Conservation (phyloP, 306 rosid genomes). For the Leucaena leucocephala region DNA sequence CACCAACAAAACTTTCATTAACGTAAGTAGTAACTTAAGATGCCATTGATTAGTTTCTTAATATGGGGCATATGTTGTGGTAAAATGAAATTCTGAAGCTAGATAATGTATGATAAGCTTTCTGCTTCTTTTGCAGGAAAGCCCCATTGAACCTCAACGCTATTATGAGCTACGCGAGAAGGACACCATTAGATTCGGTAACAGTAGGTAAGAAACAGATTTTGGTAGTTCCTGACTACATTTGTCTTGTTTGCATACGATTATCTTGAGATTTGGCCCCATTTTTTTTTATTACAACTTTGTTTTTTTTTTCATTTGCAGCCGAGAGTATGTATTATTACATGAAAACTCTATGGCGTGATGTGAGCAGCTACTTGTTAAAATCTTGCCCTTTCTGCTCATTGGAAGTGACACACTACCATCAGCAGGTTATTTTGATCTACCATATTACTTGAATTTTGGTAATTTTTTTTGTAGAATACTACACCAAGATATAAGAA, state of each 20-base stretch:
- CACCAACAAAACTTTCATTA: conserved; percentile 93
- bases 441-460: neutral
- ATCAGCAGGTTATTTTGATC: conserved; percentile 19
- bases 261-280: neutral
- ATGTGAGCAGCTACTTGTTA: conserved; percentile 24
- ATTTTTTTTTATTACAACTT: neutral
- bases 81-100: conserved; percentile 21
- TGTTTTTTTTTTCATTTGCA: conserved; percentile 44
- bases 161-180: conserved; percentile 89
- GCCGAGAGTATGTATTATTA: conserved; percentile 94
- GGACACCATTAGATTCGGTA: conserved; percentile 92
- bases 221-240: conserved; percentile 26
- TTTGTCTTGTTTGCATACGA: conserved; percentile 22
- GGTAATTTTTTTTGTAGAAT: neutral
- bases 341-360: conserved; percentile 78
- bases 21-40: conserved; percentile 60
- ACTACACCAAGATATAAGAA: neutral
- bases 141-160: conserved; percentile 88
- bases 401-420: conserved; percentile 22
- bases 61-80: conserved; percentile 21
- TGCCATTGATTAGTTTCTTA: conserved; percentile 6
- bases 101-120: conserved; percentile 24
- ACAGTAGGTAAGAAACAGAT: conserved; percentile 68
- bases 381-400: conserved; percentile 5
- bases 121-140: conserved; percentile 65